Conservation (phyloP, 73 alveolate genomes). For the Paramecium sexaurelia region DNA sequence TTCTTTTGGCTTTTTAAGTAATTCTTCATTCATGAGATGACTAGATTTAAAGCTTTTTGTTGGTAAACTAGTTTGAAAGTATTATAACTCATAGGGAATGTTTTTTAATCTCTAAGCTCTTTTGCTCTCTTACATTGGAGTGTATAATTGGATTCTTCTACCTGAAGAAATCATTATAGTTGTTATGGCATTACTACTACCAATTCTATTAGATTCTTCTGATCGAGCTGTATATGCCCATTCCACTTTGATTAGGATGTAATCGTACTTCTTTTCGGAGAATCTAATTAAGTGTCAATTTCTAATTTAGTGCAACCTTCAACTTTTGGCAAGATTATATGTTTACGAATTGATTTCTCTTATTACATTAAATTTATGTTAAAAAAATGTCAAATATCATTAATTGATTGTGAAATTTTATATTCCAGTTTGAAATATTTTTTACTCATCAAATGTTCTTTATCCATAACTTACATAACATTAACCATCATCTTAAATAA, state of each 20-base stretch:
- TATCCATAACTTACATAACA: neutral
- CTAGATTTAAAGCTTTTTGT: slow-evolving; percentile 15
- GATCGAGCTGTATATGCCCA: neutral
- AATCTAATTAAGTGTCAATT: neutral
- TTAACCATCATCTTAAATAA: neutral
- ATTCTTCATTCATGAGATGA: neutral
- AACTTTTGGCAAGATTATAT: neutral
- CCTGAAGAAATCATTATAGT: neutral
- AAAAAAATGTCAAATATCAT: neutral
- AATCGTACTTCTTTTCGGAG: neutral
- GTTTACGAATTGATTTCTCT: neutral
- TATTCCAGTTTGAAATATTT: neutral
- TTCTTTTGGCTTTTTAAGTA: neutral
- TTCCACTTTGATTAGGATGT: neutral
- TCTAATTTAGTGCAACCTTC: neutral
- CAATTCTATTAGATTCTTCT: too few species aligned
- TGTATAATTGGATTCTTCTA: neutral
- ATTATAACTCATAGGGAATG: neutral
- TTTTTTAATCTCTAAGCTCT: neutral
- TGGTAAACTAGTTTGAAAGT: neutral
- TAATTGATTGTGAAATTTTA: neutral
- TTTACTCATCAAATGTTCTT: neutral
- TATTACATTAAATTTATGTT: neutral
- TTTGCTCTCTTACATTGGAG: neutral
- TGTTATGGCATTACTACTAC: neutral